Evolutionary conservation across 2,329 filamentous ascomycete species (phyloP).

Genomic region (Bipolaris cookei): DNA sequence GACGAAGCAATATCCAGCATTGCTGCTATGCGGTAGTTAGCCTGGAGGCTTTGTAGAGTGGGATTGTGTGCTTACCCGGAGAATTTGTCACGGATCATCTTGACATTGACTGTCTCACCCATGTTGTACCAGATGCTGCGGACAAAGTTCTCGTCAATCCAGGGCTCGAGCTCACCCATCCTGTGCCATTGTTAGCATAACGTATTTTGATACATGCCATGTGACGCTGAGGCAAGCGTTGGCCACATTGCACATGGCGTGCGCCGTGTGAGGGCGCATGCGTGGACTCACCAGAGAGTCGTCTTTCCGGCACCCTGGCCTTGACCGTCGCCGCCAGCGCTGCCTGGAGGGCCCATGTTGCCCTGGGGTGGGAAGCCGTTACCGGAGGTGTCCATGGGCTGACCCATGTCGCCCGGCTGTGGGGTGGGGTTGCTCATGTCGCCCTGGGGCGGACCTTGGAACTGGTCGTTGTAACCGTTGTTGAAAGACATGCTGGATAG

Average conservation of each 20-base stretch:
- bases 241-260: not conserved
- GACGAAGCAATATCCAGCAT: slow-evolving; percentile 98
- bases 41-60: slow-evolving; percentile 19
- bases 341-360: slow-evolving; percentile 54
- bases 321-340: slow-evolving; percentile 42
- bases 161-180: slow-evolving; percentile 99
- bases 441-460: slow-evolving; percentile 64
- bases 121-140: slow-evolving; percentile 93
- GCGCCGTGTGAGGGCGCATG: not conserved
- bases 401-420: slow-evolving; percentile 60
- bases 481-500: slow-evolving; percentile 67
- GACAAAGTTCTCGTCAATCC: slow-evolving; percentile 99
- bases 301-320: slow-evolving; percentile 57
- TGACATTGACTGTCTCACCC: slow-evolving; percentile 94
- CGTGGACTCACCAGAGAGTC: slow-evolving; percentile 57
- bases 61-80: slow-evolving; percentile 72
- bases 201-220: not conserved
- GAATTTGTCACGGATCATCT: slow-evolving; percentile 99
- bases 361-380: slow-evolving; percentile 57
- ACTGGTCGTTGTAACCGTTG: slow-evolving; percentile 65
- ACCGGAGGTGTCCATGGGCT: slow-evolving; percentile 62
- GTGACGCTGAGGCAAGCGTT: not conserved
- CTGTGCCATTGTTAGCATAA: slow-evolving; percentile 56
- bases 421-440: slow-evolving; percentile 56
- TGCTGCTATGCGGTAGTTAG: slow-evolving; percentile 72